These are phyloP conservation scores for Uronychia setigera DNA, from an alignment of 73 alveolate genomes.

Conservation along the genomic window DNA sequence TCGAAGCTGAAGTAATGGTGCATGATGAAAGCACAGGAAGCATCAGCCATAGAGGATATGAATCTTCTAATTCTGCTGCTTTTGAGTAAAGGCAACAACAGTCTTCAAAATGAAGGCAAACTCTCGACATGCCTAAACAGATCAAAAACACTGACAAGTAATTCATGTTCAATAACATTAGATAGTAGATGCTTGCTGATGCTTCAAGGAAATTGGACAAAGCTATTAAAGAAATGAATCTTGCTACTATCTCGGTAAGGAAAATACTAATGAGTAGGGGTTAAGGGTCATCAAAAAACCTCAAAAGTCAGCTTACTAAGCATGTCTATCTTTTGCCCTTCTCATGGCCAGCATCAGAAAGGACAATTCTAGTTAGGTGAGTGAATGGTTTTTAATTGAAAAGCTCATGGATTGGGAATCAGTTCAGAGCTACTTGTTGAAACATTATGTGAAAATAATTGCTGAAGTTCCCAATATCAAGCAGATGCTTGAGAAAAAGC, in stretches of 20 bases:
- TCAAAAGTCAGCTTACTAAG: not conserved
- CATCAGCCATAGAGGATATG: too few relatives aligned
- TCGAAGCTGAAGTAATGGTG: not conserved
- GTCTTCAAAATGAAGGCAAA: not conserved
- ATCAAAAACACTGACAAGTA: not conserved
- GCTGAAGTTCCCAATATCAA: not conserved
- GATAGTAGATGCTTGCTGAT: not conserved
- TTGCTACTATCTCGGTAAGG: not conserved
- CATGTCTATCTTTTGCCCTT: not conserved
- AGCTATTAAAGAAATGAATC: not conserved
- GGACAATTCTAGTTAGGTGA: too few relatives aligned
- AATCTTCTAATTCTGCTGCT: too few relatives aligned
- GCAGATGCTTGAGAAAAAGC: not conserved
- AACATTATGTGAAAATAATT: not conserved
- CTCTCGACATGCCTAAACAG: slow-evolving; percentile 2
- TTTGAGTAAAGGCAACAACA: not conserved
- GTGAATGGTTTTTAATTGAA: too few relatives aligned
- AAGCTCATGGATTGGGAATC: not conserved
- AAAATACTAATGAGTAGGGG: not conserved
- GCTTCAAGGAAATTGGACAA: not conserved
- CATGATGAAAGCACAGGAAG: too few relatives aligned
- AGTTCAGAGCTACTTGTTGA: not conserved
- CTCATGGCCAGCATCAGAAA: not conserved
- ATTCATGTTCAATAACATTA: too few relatives aligned
- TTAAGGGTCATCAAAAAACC: not conserved